Evolutionary conservation across 2,329 filamentous ascomycete species (phyloP), one percentile per base, ranked within the genome.

Genomic region (Trichoderma sp.): DNA sequence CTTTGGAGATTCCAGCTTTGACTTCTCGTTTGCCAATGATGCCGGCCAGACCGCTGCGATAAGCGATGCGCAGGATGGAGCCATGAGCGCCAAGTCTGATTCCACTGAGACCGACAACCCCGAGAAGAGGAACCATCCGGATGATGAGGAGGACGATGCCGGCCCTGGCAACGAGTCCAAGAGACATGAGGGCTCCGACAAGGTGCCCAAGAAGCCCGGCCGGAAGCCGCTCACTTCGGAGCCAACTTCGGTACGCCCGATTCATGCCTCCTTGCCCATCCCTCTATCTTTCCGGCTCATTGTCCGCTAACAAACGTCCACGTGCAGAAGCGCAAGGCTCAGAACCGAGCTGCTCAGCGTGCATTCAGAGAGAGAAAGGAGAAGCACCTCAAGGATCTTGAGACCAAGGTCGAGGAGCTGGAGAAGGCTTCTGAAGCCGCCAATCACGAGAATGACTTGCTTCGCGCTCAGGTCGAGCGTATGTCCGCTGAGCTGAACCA

Each of bases 351-450:
- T 12, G 93, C 93, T 5, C 93, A 97, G 78, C 87, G 93, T 66
- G 93, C 93, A 7, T 97, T 97, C 83, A 88, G 93, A 63, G 93
- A 97, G 77, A 90, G 93, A 68, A 97, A 97, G 79, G 93, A 97
- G 77, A 94, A 91, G 80, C 93, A 96, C 72, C 77, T 96, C 55
- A 92, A 92, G 75, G 90, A 93, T 70, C 83, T 96, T 2, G 93
- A 97, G 78, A 90, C 83, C 66, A 91, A 92, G 77, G 87, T 92
- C 2, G 83, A 88, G 51, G 88, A 91, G 73, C 77, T 92, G 14
- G 90, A 97, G 75, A 95, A 96, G 78, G 86, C 87, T 0, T 96
- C 93, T 0, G 88, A 96, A 73, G 85, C 87, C 43, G 85, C 93
- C 62, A 96, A 89, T 75, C 88, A 92, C 70, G 93, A 98, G 76